phyloP scores from a whole-genome alignment of 2,329 filamentous ascomycete genomes.

The Colletotrichum scovillei region DNA sequence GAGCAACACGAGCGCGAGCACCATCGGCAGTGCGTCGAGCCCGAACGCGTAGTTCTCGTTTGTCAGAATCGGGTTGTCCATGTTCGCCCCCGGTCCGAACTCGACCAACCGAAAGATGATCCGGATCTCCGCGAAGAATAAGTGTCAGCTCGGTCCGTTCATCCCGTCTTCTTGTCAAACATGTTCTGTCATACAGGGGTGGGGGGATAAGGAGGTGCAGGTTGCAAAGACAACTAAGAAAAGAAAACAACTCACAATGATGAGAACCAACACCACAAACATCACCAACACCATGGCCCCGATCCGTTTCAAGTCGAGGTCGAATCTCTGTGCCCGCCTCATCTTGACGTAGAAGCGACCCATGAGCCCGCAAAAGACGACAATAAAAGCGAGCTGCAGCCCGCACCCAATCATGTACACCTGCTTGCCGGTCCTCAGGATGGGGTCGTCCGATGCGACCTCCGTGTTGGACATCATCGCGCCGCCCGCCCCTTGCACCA shows the following conservation, averaged over 20 bases:
- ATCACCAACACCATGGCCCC: constrained; percentile 48
- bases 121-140: constrained; percentile 51
- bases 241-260: constrained; percentile 45
- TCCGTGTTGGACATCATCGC: constrained; percentile 47
- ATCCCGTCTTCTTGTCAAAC: constrained; percentile 23
- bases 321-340: constrained; percentile 37
- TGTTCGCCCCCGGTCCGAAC: constrained; percentile 58
- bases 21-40: constrained; percentile 67
- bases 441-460: constrained; percentile 35
- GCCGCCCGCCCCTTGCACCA: constrained; percentile 56
- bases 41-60: constrained; percentile 64
- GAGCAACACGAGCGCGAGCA: constrained; percentile 55
- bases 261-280: constrained; percentile 47
- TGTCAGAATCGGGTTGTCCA: constrained; percentile 56
- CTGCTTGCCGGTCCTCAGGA: constrained; percentile 48
- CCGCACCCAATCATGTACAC: constrained; percentile 53
- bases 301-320: constrained; percentile 43
- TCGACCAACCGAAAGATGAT: constrained; percentile 72
- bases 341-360: constrained; percentile 47
- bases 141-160: constrained; percentile 31
- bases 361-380: constrained; percentile 50
- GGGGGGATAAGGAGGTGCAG: no score
- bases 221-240: not conserved
- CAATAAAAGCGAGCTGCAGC: constrained; percentile 50
- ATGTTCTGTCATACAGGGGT: not conserved